phyloP scores from a whole-genome alignment of 1,284 basidiomycete species.

The Cryptococcus sp. region DNA sequence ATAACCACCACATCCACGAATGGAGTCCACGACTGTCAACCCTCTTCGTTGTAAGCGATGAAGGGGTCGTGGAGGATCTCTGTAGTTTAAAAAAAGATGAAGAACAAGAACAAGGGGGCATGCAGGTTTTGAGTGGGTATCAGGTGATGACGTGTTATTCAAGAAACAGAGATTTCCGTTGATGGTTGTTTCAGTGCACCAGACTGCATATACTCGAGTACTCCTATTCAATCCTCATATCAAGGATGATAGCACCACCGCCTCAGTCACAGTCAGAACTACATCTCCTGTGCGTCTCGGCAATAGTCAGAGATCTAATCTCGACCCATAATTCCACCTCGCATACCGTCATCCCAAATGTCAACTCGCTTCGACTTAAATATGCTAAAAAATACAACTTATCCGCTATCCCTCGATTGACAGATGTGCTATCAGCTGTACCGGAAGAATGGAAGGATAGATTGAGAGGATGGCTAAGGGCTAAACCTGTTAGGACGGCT shows the following conservation, averaged over 20 bases:
- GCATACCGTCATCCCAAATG: constrained; percentile 52
- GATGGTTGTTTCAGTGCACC: not conserved
- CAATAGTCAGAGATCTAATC: constrained; percentile 91
- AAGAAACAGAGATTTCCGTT: not conserved
- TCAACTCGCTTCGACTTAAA: constrained; percentile 81
- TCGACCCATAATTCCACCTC: constrained; percentile 47
- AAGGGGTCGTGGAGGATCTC: constrained; percentile 16
- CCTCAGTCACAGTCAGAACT: constrained; percentile 71
- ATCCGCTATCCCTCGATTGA: constrained; percentile 82
- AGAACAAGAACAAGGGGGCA: not conserved
- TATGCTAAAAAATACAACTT: constrained; percentile 87
- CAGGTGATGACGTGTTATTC: constrained; percentile 3
- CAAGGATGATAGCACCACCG: constrained; percentile 24
- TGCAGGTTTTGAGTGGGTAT: not conserved
- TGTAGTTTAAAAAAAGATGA: constrained; percentile 8
- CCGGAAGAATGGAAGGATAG: constrained; percentile 95
- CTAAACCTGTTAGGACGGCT: constrained; percentile 94
- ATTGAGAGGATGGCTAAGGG: constrained; percentile 82
- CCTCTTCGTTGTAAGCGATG: constrained; percentile 2
- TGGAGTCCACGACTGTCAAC: constrained; percentile 21
- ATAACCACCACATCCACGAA: constrained; percentile 6
- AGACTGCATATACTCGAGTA: not conserved
- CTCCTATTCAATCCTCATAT: not conserved
- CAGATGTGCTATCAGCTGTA: constrained; percentile 97
- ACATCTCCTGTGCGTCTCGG: constrained; percentile 85